Evolutionary conservation across 106 monocot genomes (phyloP), one percentile per base, ranked within the genome.

Genomic region (Narthecium ossifragum): DNA sequence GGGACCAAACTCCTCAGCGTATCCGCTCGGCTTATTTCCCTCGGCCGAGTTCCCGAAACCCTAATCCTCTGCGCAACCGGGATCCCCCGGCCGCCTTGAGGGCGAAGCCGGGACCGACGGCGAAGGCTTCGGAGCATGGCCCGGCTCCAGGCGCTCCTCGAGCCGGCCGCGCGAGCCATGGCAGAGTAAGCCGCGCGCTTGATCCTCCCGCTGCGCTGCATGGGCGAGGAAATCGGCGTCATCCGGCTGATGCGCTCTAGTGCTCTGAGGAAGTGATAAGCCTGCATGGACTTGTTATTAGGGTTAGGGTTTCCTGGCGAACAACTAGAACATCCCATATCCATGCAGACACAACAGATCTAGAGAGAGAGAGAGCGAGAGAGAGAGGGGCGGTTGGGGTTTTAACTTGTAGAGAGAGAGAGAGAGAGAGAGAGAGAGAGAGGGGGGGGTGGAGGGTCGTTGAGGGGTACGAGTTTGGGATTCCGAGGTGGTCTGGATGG

Each of bases 1-100:
- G 80, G 80, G 21, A 80, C 61, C 26, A 80, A 43, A 15, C 70
- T 31, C 25, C 70, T 33, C n/a, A 80, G 74, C 12, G 60, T 66
- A 14, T 70, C 43, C 1, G 53, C 62, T 17, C 47, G 68, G 68
- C 6, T 38, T 7, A 31, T 13, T 18, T 14, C 56, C 17, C 54
- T 30, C 5, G 20, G 29, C 28, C 2, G 8, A 5, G 9, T 0
- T 26, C 59, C 24, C 10, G 55, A 40, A 51, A 20, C 37, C 49
- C 57, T 38, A 30, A 18, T 4, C 24, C 23, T 64, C 49, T 33
- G 40, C 34, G 12, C 6, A 5, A 17, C 23, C 31, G 52, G 15
- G 4, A 6, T 3, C 24, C n/a, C 1, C 13, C 15, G 2, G n/a
- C 9, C 15, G 0, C 0, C 11, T 9, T 24, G 20, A 11, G 17